Conservation (phyloP, 2,329 filamentous ascomycete genomes). For the Talaromyces sp. region DNA sequence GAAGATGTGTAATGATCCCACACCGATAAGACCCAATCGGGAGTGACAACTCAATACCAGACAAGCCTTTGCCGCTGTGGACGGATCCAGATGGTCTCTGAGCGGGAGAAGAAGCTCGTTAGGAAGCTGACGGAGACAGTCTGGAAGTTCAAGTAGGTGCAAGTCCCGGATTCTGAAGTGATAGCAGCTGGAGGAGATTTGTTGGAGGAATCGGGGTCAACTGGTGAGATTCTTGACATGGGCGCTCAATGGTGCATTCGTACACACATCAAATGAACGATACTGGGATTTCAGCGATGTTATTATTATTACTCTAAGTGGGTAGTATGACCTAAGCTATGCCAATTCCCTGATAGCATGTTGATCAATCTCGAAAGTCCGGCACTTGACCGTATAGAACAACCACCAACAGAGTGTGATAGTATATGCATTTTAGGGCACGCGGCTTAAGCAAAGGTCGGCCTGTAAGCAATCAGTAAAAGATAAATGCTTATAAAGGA, state of each 20-base stretch:
- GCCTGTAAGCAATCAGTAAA: neutral
- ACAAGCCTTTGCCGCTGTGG: neutral
- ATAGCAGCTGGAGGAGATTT: neutral
- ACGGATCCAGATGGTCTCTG: neutral
- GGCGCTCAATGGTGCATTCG: too few relatives aligned
- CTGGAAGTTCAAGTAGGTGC: neutral
- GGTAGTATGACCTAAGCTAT: too few relatives aligned
- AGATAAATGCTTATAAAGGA: neutral
- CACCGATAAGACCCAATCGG: neutral
- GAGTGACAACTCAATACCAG: neutral
- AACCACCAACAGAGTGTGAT: too few relatives aligned
- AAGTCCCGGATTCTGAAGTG: neutral
- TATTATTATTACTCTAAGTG: too few relatives aligned
- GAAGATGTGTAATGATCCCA: neutral
- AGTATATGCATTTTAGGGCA: conserved; percentile 5
- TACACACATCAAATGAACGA: too few relatives aligned
- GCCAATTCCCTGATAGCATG: too few relatives aligned
- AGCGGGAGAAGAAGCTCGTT: neutral
- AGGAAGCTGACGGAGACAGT: neutral
- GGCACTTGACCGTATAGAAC: too few relatives aligned
- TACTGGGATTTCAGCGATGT: too few relatives aligned
- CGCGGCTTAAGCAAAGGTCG: neutral
- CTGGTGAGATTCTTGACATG: too few relatives aligned
- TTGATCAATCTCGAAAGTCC: too few relatives aligned
- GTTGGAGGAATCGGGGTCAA: too few relatives aligned